Conservation (phyloP, 2,329 filamentous ascomycete species). For the Cordyceps javanica region DNA sequence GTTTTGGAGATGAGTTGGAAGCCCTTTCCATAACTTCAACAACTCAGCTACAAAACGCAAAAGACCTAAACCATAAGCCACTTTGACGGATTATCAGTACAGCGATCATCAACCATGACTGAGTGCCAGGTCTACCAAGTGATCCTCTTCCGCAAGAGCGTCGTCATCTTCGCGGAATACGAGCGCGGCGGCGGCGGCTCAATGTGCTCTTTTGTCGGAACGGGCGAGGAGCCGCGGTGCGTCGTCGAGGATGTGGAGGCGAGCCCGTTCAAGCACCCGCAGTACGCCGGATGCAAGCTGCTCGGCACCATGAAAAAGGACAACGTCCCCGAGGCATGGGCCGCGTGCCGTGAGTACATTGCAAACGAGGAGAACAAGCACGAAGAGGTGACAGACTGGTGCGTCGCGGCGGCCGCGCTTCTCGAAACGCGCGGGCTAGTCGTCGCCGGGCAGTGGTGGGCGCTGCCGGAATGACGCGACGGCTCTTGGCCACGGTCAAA, state of each 20-base stretch:
- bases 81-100: no score
- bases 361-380: not conserved
- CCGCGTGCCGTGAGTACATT: not conserved
- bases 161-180: conserved; percentile 3
- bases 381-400: not conserved
- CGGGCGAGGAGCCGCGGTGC: not conserved
- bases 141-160: not conserved
- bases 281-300: not conserved
- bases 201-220: not conserved
- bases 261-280: not conserved
- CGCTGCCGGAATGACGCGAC: no score
- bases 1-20: no score
- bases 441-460: not conserved
- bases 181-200: conserved; percentile 2
- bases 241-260: not conserved
- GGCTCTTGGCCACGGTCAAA: no score
- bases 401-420: not conserved
- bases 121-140: not conserved
- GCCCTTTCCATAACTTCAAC: no score
- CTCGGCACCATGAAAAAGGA: not conserved
- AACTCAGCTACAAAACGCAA: no score
- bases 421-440: not conserved
- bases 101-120: not conserved
- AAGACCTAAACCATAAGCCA: no score
- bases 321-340: not conserved